These are phyloP conservation scores for Stemphylium beticola DNA, from an alignment of 2,329 filamentous ascomycete genomes.

Conservation along the genomic window DNA sequence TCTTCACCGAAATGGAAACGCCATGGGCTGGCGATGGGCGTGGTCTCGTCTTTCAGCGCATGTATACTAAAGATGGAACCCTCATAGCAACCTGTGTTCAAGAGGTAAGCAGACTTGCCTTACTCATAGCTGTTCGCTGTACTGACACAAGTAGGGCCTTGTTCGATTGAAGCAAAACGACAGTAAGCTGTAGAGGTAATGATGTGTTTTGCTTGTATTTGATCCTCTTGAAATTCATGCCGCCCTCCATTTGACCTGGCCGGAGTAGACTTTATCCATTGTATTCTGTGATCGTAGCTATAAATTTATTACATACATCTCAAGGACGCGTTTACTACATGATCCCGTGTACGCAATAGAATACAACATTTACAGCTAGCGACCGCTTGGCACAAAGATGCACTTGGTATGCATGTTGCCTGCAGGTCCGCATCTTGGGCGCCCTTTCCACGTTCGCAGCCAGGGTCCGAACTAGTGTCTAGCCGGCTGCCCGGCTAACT, in stretches of 20 bases:
- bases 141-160: constrained; percentile 19
- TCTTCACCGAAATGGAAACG: constrained; percentile 79
- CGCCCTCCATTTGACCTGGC: background rate
- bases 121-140: background rate
- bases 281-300: background rate
- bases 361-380: background rate
- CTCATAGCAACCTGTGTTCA: constrained; percentile 81
- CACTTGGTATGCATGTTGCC: background rate
- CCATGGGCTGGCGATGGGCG: constrained; percentile 81
- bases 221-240: background rate
- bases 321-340: background rate
- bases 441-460: constrained; percentile 1
- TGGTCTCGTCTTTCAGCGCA: constrained; percentile 76
- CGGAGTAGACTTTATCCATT: background rate
- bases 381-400: background rate
- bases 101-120: constrained; percentile 59
- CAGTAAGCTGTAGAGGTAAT: constrained; percentile 13
- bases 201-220: background rate
- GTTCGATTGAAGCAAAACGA: constrained; percentile 22
- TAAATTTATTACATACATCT: background rate
- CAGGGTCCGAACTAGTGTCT: constrained; percentile 9
- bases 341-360: background rate
- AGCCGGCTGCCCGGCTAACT: background rate
- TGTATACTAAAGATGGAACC: constrained; percentile 73
- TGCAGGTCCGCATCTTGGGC: background rate